Base-by-base conservation (phyloP, 805 yeast species). In the Pichia phayaonensis region DNA sequence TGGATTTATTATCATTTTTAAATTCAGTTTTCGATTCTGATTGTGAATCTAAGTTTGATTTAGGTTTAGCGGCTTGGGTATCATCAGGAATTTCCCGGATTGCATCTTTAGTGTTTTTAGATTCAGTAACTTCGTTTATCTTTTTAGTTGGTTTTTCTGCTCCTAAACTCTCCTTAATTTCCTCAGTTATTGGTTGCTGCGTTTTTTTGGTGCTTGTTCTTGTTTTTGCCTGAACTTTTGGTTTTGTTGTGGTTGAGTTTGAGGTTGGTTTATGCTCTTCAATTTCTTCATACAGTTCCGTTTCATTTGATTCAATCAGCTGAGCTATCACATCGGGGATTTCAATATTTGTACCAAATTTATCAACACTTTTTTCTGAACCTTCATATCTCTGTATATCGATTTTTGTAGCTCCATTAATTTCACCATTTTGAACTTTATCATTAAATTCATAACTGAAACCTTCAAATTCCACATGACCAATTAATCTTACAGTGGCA, bases 401-500 rank as follows among this genome's bases (percentile, higher is more conserved):
- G 2, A 34, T 11, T 34, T 34, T 8, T n/a, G 16, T 16, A 34
- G 6, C 7, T n/a, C 10, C 20, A 22, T 16, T n/a, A 22, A n/a
- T n/a, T 22, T 5, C 22, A 11, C 1, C 15, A 22, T 24, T 29
- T 15, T 22, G 34, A 15, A 21, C 18, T 8, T 13, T 23, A 4
- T 16, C 22, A 20, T 11, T 34, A 18, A 3, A 4, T 26, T 42
- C 38, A 27, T 26, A 26, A 22, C 31, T 10, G 24, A 42, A 50
- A 20, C 44, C 54, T 22, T 27, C n/a, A 36, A 44, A 46, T 3
- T 23, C 31, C 8, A 49, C 20, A 20, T 40, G 24, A 1, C 87
- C 88, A 23, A 83, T 67, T 2, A 77, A 61, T n/a, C 73, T 70
- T 15, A 74, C 71, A 43, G 76, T 66, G 26, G 69, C 59, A 11